Evolutionary conservation across 1,284 basidiomycete species (phyloP), one percentile per base, ranked within the genome.

Genomic region (Trametes versicolor): DNA sequence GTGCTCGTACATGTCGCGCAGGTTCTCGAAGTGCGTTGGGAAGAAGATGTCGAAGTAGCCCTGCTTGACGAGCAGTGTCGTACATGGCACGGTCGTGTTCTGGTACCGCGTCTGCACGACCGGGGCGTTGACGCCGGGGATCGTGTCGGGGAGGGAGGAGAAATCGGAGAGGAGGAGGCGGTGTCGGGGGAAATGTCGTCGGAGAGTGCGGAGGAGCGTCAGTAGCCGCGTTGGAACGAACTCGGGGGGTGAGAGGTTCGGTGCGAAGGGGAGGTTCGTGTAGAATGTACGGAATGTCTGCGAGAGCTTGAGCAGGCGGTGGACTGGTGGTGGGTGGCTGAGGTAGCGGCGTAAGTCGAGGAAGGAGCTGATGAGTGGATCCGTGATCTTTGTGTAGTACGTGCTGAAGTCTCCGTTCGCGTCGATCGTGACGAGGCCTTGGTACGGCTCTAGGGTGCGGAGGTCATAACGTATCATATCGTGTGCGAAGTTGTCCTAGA

Each of bases 11-110:
- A 96, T 92, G 75, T 96, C 93, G 55, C 92, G 83, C 29, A 99
- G 83, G 23, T 87, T 85, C 58, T 89, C 87, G 71, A 99, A 99
- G 75, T 97, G 83, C 8, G 97, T 99, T 1, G 98, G 98, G 83
- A 99, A 99, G 83, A 99, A 96, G 69, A 99, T 99, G 79, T 99
- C 98, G 78, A 99, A 99, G 80, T 90, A 97, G 13, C 98, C 98
- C 75, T 95, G 98, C 70, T 92, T 90, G 63, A 99, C 98, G 70
- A 97, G 87, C 66, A 98, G 88, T 19, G 95, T 99, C 64, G 91
- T 85, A 72, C 95, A 96, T 2, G 98, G 93, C 5, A 98, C 90
- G 78, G 95, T 97, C 54, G 86, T 86, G 64, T 92, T 92, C 39
- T 87, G 86, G 75, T 93, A 91, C 56, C 96, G 87, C 21, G 98